Conservation (phyloP, 73 alveolate species). For the Paramecium octaurelia region DNA sequence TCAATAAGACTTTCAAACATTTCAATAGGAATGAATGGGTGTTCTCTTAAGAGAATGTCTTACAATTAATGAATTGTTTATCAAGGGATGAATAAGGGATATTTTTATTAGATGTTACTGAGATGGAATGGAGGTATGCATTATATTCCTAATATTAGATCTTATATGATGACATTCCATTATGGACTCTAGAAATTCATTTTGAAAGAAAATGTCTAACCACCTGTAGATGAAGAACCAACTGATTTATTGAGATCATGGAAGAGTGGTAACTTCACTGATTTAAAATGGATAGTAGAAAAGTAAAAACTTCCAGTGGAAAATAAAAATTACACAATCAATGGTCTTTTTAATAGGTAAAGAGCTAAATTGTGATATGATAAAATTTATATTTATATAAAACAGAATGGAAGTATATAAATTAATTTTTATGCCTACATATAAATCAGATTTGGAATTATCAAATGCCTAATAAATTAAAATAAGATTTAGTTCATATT, state of each 20-base stretch:
- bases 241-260: slow-evolving; percentile 38
- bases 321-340: background rate
- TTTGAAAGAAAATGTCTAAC: slow-evolving; percentile 19
- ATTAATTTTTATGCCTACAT: background rate
- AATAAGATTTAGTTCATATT: no score
- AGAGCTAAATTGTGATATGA: background rate
- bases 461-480: no score
- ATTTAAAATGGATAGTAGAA: slow-evolving; percentile 12
- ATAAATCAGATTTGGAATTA: background rate
- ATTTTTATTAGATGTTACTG: slow-evolving; percentile 25
- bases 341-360: background rate
- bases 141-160: background rate
- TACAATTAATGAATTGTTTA: background rate
- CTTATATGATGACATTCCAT: slow-evolving; percentile 17
- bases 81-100: slow-evolving; percentile 14
- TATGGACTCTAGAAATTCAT: slow-evolving; percentile 29
- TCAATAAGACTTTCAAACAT: slow-evolving; percentile 41
- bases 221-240: slow-evolving; percentile 39
- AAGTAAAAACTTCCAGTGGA: background rate
- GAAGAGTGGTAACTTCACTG: slow-evolving; percentile 32
- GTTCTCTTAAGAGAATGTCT: background rate
- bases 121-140: slow-evolving; percentile 26
- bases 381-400: background rate
- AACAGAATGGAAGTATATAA: background rate
- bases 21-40: slow-evolving; percentile 53